These are phyloP conservation scores for Ogataea methylovora DNA, from an alignment of 805 yeast species.

Conservation along the genomic window DNA sequence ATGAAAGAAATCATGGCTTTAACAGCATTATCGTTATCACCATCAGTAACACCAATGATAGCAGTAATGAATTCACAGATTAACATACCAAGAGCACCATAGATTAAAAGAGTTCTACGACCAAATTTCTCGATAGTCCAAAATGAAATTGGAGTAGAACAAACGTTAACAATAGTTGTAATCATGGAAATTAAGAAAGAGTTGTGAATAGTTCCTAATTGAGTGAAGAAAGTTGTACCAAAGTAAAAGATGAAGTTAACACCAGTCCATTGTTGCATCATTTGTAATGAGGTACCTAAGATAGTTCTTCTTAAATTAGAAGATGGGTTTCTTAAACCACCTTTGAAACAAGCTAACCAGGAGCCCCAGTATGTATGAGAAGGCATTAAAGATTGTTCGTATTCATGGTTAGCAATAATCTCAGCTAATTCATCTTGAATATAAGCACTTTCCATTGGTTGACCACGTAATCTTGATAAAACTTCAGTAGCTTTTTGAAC, in stretches of 20 bases:
- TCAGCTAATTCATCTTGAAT: conserved; percentile 43
- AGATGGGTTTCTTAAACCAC: conserved; percentile 28
- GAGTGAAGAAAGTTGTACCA: conserved; percentile 60
- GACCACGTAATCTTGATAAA: conserved; percentile 47
- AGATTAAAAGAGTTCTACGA: conserved; percentile 39
- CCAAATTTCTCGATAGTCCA: conserved; percentile 52
- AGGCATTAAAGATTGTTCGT: conserved; percentile 29
- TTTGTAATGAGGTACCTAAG: conserved; percentile 35
- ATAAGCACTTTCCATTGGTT: conserved; percentile 37
- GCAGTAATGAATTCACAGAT: conserved; percentile 55
- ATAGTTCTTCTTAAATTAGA: conserved; percentile 35
- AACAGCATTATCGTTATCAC: conserved; percentile 19
- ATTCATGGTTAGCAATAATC: conserved; percentile 44
- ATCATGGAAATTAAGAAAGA: conserved; percentile 45
- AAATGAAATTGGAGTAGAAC: conserved; percentile 49
- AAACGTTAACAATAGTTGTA: conserved; percentile 46
- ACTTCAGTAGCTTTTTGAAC: conserved; percentile 51
- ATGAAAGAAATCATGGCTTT: conserved; percentile 33
- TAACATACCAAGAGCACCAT: conserved; percentile 43
- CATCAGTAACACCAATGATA: conserved; percentile 26
- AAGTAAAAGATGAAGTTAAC: conserved; percentile 70
- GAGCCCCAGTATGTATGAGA: conserved; percentile 27
- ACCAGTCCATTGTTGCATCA: conserved; percentile 73
- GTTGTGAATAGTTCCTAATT: conserved; percentile 38
- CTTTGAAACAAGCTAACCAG: conserved; percentile 39